Conservation (phyloP, 805 yeast species). For the Cyberlindnera nakhonratchasimensis region DNA sequence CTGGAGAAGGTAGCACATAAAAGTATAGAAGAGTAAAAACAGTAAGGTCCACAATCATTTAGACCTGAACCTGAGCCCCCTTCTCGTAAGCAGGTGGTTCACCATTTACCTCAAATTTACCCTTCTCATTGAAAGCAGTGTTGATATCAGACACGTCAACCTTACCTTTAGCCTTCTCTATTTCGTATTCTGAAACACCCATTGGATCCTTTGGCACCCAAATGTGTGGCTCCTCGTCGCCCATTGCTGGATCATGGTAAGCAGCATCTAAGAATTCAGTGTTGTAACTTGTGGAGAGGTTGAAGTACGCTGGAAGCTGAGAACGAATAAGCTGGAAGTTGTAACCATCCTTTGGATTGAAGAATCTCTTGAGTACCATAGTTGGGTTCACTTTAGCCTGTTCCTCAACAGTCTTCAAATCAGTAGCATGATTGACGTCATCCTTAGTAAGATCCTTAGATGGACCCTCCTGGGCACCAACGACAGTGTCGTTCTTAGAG, state of each 20-base stretch:
- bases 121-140: slow-evolving; percentile 58
- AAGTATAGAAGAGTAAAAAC: background rate
- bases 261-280: slow-evolving; percentile 31
- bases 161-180: slow-evolving; percentile 50
- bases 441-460: slow-evolving; percentile 14
- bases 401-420: slow-evolving; percentile 15
- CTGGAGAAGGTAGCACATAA: background rate
- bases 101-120: slow-evolving; percentile 48
- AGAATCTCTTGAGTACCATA: slow-evolving; percentile 31
- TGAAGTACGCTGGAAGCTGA: slow-evolving; percentile 35
- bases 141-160: slow-evolving; percentile 55
- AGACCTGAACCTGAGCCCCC: slow-evolving; percentile 10
- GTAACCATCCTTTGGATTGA: slow-evolving; percentile 40
- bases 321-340: slow-evolving; percentile 43
- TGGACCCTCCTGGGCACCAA: slow-evolving; percentile 24
- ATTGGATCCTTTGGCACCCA: slow-evolving; percentile 71
- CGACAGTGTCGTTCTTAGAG: slow-evolving; percentile 29
- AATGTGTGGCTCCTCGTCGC: slow-evolving; percentile 54
- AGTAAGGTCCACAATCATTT: too few species aligned
- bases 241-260: slow-evolving; percentile 55
- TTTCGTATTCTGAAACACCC: slow-evolving; percentile 62
- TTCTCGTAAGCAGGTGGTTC: slow-evolving; percentile 70
- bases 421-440: slow-evolving; percentile 27
- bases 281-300: slow-evolving; percentile 32
- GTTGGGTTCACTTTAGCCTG: slow-evolving; percentile 20